A percentile compares a stretch with the other conserved stretches of the same genome.
phyloP scores from a whole-genome alignment of 2,329 filamentous ascomycete genomes.

The Ophiostoma sp. region DNA sequence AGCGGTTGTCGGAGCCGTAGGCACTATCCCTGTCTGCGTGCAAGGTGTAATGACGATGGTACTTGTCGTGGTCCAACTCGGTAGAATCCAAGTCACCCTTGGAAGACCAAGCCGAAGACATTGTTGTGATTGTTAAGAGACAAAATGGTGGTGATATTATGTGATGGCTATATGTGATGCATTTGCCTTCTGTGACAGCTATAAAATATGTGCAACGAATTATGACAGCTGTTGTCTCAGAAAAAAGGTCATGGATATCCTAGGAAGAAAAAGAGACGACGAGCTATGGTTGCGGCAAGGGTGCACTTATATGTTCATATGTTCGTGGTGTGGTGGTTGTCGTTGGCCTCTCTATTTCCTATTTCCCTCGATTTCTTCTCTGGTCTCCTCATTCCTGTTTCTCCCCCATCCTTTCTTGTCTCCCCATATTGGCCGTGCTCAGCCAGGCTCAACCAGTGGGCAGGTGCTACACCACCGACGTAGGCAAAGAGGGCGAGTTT shows the following conservation, averaged over 20 bases:
- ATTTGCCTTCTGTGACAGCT: background rate
- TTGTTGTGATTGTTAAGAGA: background rate
- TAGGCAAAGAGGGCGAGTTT: background rate
- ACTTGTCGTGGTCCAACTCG: background rate
- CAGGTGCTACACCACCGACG: conserved; percentile 10
- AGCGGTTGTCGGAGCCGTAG: background rate
- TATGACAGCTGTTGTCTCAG: background rate
- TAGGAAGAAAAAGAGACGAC: background rate
- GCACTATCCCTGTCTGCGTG: background rate
- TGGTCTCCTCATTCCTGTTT: background rate
- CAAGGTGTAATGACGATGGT: background rate
- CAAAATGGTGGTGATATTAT: background rate
- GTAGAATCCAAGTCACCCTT: background rate
- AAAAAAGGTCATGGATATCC: background rate
- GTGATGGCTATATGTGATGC: background rate
- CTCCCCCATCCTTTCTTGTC: background rate
- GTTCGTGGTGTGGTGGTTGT: background rate
- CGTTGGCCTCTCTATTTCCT: background rate
- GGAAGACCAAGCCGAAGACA: background rate
- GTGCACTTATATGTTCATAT: background rate
- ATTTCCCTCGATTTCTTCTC: background rate
- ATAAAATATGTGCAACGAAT: background rate
- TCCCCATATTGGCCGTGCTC: background rate
- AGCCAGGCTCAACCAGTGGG: background rate
- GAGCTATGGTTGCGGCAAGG: background rate